phyloP scores from a whole-genome alignment of 1,139 yeast genomes.

The Scheffersomyces parashehatae region DNA sequence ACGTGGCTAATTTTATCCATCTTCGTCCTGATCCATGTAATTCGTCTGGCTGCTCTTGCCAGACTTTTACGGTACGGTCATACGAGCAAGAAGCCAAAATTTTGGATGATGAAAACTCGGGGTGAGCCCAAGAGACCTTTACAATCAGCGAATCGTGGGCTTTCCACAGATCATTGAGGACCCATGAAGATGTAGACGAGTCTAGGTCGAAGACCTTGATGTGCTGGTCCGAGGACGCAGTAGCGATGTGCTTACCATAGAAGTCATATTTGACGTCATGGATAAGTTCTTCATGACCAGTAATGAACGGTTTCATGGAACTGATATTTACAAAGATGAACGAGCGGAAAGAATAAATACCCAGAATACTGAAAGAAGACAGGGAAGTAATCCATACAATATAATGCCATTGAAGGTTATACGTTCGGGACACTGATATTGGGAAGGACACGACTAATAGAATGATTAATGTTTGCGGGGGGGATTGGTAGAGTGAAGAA shows the following conservation, averaged over 20 bases:
- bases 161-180: constrained; percentile 82
- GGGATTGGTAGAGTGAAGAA: too few species aligned
- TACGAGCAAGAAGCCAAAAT: constrained; percentile 85
- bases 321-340: not conserved
- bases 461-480: too few species aligned
- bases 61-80: constrained; percentile 83
- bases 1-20: constrained; percentile 74
- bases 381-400: too few species aligned
- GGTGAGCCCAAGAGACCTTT: constrained; percentile 88
- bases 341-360: too few species aligned
- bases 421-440: too few species aligned
- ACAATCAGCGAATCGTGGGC: constrained; percentile 92
- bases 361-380: too few species aligned
- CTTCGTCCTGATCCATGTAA: constrained; percentile 73
- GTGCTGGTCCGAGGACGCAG: constrained; percentile 91
- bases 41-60: constrained; percentile 89
- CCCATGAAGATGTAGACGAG: constrained; percentile 62
- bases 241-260: constrained; percentile 87
- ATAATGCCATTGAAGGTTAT: too few species aligned
- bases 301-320: constrained; percentile 63
- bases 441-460: too few species aligned
- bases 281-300: constrained; percentile 89
- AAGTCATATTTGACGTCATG: constrained; percentile 88
- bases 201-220: constrained; percentile 82
- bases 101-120: constrained; percentile 77